Conservation (phyloP, 805 yeast species). For the Wickerhamomyces rabaulensis region DNA sequence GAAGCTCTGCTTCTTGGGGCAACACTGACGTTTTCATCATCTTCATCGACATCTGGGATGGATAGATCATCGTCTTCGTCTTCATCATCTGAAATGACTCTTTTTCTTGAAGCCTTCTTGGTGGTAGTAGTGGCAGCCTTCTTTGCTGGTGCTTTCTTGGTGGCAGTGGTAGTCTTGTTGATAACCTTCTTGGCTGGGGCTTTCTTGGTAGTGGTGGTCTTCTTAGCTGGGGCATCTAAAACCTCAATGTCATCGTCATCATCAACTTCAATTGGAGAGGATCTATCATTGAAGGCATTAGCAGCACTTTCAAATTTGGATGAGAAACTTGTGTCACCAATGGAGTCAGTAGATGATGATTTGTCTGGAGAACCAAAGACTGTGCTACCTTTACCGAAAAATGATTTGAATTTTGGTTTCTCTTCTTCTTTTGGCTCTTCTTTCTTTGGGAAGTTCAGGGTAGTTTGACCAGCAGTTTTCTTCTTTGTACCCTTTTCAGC, state of each 20-base stretch:
- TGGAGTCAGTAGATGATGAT: neutral
- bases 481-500: neutral
- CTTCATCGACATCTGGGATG: conserved; percentile 3
- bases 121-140: neutral
- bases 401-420: conserved; percentile 26
- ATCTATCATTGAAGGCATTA: conserved; percentile 3
- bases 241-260: neutral
- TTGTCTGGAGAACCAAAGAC: conserved; percentile 26
- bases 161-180: conserved; percentile 7
- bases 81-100: conserved; percentile 11
- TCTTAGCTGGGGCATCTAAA: neutral
- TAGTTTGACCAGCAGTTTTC: conserved; percentile 2
- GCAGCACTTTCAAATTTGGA: conserved; percentile 7
- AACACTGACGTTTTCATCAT: conserved; percentile 5
- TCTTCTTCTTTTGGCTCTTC: conserved; percentile 12
- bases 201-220: neutral
- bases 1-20: conserved; percentile 13
- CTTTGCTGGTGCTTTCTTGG: conserved; percentile 1
- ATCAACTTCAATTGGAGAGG: conserved; percentile 4
- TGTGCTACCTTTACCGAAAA: conserved; percentile 30
- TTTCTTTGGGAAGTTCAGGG: conserved; percentile 9
- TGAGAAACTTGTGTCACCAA: conserved; percentile 2
- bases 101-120: conserved; percentile 2
- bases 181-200: conserved; percentile 5
- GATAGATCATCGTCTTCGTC: conserved; percentile 11